These are phyloP conservation scores for Takashimella koratensis DNA, from an alignment of 1,284 basidiomycete genomes.

Conservation along the genomic window DNA sequence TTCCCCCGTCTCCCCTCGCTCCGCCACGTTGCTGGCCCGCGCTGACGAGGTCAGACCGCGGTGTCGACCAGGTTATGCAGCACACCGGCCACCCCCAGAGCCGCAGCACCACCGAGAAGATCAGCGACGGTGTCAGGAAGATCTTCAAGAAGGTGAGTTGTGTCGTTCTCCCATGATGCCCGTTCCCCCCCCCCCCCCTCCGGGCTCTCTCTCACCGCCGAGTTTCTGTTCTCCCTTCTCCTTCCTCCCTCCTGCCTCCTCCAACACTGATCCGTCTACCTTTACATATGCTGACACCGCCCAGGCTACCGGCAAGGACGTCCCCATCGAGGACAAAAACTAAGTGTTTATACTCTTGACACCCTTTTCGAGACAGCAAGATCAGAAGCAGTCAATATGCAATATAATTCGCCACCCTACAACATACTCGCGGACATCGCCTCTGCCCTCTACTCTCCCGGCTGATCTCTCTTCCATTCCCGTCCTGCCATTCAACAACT, in stretches of 20 bases:
- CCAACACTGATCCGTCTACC: not conserved
- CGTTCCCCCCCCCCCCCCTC: not conserved
- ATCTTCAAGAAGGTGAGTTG: constrained; percentile 44
- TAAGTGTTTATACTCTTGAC: constrained; percentile 4
- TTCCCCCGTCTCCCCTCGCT: not conserved
- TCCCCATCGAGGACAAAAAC: constrained; percentile 37
- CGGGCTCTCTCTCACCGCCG: not conserved
- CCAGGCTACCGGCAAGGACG: constrained; percentile 40
- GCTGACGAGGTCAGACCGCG: constrained; percentile 33
- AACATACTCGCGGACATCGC: no score
- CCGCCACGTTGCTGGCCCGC: not conserved
- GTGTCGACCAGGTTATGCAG: constrained; percentile 36
- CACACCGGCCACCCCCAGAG: constrained; percentile 40
- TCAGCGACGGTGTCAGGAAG: constrained; percentile 48
- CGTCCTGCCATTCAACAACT: no score
- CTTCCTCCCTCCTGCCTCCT: not conserved
- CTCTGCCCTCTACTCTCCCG: no score
- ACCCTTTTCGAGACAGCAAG: no score
- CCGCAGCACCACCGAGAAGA: constrained; percentile 48
- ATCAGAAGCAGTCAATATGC: no score
- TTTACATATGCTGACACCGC: not conserved
- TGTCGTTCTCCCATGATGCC: not conserved
- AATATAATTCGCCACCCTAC: no score
- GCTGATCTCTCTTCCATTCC: no score
- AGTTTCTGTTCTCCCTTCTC: not conserved